Base-by-base conservation (phyloP, 106 monocot species). In the Vanilla planifolia region DNA sequence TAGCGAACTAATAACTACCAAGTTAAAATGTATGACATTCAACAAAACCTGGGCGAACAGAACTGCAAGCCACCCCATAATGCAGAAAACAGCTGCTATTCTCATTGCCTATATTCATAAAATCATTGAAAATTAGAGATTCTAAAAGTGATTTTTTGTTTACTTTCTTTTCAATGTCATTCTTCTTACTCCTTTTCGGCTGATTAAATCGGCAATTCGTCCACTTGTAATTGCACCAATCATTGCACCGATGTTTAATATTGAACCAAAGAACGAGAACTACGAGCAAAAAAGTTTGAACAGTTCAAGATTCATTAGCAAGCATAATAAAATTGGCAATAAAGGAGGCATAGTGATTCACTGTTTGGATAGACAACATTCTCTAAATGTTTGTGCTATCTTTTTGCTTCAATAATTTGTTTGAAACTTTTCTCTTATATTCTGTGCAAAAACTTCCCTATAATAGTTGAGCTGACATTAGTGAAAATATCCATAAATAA, bases 31-130 rank as follows among this genome's bases (percentile, higher is more conserved):
- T n/a, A n/a, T n/a, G n/a, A n/a, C n/a, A n/a, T 37, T 37, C 7
- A 37, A 6, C 37, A 37, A 44, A 63, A 92, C 91, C 70, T 74
- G 8, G 13, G 86, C 75, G 32, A 82, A 75, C 47, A 72, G 85
- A 19, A 92, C 62, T 4, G 66, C 59, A 3, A 92, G 59, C 82
- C 80, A 92, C 45, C 91, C 86, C 7, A 80, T 48, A 21, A 83
- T 66, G 77, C 91, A 92, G 51, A 86, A 40, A 33, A 73, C 27
- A 60, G 79, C 65, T 47, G 91, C 76, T 16, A 44, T 33, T 52
- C 86, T 68, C 86, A 92, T 86, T 52, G 91, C 91, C 86, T 86
- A 48, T 25, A 64, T 59, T 33, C 50, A 72, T 40, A 1, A 51
- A 73, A 48, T 5, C 73, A 63, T 9, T n/a, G n/a, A n/a, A 35